Percentiles rank a stretch among this genome's conserved stretches.
Conservation (phyloP, 257 asterid genomes). For the Scutellaria galericulata region DNA sequence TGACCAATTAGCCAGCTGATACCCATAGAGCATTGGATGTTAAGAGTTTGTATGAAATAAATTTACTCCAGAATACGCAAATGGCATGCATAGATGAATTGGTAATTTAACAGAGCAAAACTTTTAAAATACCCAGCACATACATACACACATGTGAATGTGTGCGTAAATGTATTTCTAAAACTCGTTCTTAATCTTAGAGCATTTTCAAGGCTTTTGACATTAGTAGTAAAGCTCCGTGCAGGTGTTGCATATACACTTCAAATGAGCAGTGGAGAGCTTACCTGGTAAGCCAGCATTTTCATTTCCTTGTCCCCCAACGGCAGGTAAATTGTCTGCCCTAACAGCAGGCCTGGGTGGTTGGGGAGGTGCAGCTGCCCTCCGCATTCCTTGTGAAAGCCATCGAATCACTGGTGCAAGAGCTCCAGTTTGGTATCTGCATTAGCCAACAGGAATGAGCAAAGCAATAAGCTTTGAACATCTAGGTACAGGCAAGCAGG, state of each 20-base stretch:
- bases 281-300: conserved; percentile 69
- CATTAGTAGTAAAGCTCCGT: not conserved
- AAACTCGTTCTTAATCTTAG: conserved; percentile 11
- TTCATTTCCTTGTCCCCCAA: conserved; percentile 67
- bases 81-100: not conserved
- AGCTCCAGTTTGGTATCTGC: conserved; percentile 96
- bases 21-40: not conserved
- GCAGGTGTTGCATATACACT: not conserved
- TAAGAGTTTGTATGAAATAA: not conserved
- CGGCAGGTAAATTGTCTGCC: conserved; percentile 65
- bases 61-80: conserved; percentile 3
- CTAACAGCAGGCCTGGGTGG: conserved; percentile 71
- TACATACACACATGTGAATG: not conserved
- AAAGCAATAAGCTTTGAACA: not conserved
- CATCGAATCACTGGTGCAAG: conserved; percentile 88
- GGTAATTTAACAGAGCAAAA: not conserved
- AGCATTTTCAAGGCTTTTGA: conserved; percentile 24
- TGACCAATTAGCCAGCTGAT: conserved; percentile 10
- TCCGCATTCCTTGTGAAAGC: conserved; percentile 97
- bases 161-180: not conserved
- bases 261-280: conserved; percentile 7
- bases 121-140: not conserved
- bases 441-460: conserved; percentile 38
- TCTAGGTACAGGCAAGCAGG: not conserved
- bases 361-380: conserved; percentile 86